A percentile compares a stretch with the other conserved stretches of the same genome.
These are phyloP conservation scores for Beta vulgaris DNA, from an alignment of 148 eudicot species.

Conservation along the genomic window DNA sequence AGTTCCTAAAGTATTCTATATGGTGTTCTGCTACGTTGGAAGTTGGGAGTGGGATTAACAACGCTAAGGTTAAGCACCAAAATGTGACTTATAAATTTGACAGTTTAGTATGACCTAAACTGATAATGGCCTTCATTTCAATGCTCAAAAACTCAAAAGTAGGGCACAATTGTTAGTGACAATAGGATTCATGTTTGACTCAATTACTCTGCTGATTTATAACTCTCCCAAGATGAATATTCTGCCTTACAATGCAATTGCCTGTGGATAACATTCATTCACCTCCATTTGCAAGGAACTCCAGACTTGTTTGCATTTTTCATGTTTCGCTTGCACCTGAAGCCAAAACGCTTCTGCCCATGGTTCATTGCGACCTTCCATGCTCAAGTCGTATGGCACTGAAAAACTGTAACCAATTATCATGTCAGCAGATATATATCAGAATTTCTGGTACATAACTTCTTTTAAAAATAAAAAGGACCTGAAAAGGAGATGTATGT, in stretches of 20 bases:
- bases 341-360: conserved; percentile 73
- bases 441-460: not conserved
- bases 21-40: too few species aligned
- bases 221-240: not conserved
- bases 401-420: conserved; percentile 57
- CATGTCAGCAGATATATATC: not conserved
- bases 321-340: conserved; percentile 48
- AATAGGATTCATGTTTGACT: not conserved
- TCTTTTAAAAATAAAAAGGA: too few species aligned
- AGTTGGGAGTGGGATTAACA: too few species aligned
- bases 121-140: not conserved
- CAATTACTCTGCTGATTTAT: not conserved
- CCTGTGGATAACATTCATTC: conserved; percentile 68
- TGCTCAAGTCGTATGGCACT: conserved; percentile 86
- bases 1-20: too few species aligned
- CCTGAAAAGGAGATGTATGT: too few species aligned
- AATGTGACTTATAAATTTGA: too few species aligned
- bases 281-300: conserved; percentile 73
- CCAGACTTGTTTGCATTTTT: conserved; percentile 70
- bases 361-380: conserved; percentile 62
- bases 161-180: not conserved
- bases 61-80: too few species aligned
- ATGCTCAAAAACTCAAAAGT: not conserved
- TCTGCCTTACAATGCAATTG: conserved; percentile 51
- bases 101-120: too few species aligned